Base-by-base conservation (phyloP, 495 filamentous ascomycete genomes). In the Daldinia concentrica region DNA sequence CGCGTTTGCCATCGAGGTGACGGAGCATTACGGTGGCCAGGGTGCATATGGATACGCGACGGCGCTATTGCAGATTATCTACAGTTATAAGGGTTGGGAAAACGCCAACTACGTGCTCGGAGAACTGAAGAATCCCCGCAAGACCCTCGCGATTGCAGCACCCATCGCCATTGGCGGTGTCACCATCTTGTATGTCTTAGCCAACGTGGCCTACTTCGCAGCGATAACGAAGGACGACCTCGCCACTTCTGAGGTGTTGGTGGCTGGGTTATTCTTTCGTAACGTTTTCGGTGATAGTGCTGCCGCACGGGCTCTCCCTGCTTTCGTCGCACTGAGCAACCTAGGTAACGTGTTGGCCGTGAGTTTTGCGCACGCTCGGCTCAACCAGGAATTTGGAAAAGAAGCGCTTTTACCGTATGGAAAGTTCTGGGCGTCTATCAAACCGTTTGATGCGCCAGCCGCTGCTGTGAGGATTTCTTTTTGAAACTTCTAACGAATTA, bases 201-300 rank as follows among this genome's bases (percentile, higher is more conserved):
- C 85, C 72, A 92, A 92, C 78, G 86, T 92, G 55, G 90, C 90
- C 62, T 92, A 92, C 76, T 91, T 92, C 66, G 88, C 88, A 4
- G 90, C 88, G 0, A 88, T 92, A 6, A 83, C 88, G 22, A 88
- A 87, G 66, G 82, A 86, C 17, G 87, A 91, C 54, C 86, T 92
- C 70, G 78, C 88, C 8, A 79, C 80, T 4, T 87, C 87, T 0
- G 86, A 86, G 22, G 83, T 85, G 15, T 84, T 90, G 9, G 85
- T 91, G 19, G 90, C 89, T 2, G 89, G 87, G 0, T 71, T 84
- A 0, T 87, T 93, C 77, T 91, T 92, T 78, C 78, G 85, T 22
- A 91, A 92, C 64, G 85, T 92, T 55, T 90, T 91, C 66, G 89
- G 90, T 11, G 77, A 81, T 30, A 79, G 79, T 5, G 86, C 85